A percentile compares a stretch with the other conserved stretches of the same genome.
Evolutionary conservation across 352 stramenopile genomes (phyloP).

Genomic region (Peronospora belbahrii): DNA sequence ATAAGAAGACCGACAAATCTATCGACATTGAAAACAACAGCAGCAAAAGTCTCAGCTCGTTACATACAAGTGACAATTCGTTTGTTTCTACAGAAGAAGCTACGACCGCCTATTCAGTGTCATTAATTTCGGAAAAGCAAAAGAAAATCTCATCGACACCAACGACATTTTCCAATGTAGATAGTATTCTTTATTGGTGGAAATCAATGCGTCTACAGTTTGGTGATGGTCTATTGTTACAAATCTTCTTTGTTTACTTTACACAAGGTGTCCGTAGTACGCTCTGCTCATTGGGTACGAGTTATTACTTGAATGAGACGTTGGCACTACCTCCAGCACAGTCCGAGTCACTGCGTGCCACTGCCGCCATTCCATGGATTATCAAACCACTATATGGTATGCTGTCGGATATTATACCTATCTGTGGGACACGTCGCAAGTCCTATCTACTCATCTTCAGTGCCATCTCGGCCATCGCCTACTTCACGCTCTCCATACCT

Average conservation of each 20-base stretch:
- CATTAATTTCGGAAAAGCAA: slow-evolving; percentile 5
- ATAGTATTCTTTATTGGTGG: slow-evolving; percentile 50
- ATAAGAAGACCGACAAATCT: slow-evolving; percentile 34
- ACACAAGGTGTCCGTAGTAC: slow-evolving; percentile 71
- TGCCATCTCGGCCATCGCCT: slow-evolving; percentile 43
- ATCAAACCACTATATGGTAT: slow-evolving; percentile 77
- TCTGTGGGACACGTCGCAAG: slow-evolving; percentile 69
- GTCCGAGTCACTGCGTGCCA: slow-evolving; percentile 56
- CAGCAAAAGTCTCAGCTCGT: slow-evolving; percentile 5
- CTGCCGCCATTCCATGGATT: slow-evolving; percentile 70
- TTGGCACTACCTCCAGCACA: slow-evolving; percentile 55
- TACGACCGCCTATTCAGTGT: not conserved
- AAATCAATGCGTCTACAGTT: slow-evolving; percentile 55
- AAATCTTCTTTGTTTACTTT: slow-evolving; percentile 84
- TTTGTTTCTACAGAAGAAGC: not conserved
- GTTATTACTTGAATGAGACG: slow-evolving; percentile 76
- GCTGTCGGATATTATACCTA: slow-evolving; percentile 65
- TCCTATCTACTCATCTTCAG: slow-evolving; percentile 76
- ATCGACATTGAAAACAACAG: slow-evolving; percentile 17
- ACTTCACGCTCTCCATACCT: slow-evolving; percentile 52
- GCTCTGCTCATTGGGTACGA: slow-evolving; percentile 66
- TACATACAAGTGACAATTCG: slow-evolving; percentile 10
- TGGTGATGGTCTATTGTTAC: slow-evolving; percentile 53
- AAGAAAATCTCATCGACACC: not conserved
- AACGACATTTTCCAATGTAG: slow-evolving; percentile 18